Conservation (phyloP, 345 rosid species). For the Turritis glabra region DNA sequence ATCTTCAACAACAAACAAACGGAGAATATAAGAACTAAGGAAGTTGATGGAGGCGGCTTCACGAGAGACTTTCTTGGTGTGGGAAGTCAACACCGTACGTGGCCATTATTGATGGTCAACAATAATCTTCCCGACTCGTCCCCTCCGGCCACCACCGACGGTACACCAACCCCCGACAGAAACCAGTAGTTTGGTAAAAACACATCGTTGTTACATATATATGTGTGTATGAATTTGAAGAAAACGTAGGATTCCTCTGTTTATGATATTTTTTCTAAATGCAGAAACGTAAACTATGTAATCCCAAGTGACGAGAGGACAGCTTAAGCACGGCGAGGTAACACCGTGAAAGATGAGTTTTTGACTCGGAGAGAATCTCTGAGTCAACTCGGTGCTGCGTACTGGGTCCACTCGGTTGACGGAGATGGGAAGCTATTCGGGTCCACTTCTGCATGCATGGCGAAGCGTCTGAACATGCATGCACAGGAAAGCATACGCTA, state of each 20-base stretch:
- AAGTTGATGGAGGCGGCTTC: constrained; percentile 41
- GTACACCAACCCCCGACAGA: constrained; percentile 31
- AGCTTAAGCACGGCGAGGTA: constrained; percentile 10
- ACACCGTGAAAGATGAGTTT: constrained; percentile 1
- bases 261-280: background rate
- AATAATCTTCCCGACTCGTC: constrained; percentile 46
- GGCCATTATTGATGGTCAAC: constrained; percentile 42
- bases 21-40: constrained; percentile 19
- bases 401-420: constrained; percentile 28
- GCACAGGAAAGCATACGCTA: constrained; percentile 32
- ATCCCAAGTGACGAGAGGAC: background rate
- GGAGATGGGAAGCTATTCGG: constrained; percentile 25
- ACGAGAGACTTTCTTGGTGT: constrained; percentile 78
- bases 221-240: background rate
- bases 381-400: constrained; percentile 23
- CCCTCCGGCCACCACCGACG: constrained; percentile 32
- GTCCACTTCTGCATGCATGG: constrained; percentile 40
- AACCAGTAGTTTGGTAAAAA: background rate
- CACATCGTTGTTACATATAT: background rate
- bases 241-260: constrained; percentile 16
- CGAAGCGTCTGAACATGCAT: constrained; percentile 29
- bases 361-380: constrained; percentile 42
- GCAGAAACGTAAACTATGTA: constrained; percentile 2
- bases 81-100: constrained; percentile 40
- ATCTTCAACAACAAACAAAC: constrained; percentile 22